Conservation (phyloP, 2,329 filamentous ascomycete genomes). For the Ceratocystis alfenasii region DNA sequence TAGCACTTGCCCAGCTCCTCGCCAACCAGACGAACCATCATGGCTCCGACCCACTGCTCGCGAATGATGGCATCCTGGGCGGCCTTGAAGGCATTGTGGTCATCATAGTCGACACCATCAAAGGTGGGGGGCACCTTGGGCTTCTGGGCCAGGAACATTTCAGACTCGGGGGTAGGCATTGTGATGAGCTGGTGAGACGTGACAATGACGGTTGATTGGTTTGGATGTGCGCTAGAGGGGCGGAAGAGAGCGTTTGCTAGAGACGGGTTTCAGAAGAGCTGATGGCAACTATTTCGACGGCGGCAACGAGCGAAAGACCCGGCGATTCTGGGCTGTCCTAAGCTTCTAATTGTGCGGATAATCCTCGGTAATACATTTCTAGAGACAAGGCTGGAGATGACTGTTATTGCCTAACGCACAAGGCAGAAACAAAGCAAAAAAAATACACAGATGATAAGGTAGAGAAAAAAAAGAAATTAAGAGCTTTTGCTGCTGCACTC, state of each 20-base stretch:
- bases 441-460: not conserved
- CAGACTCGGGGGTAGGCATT: conserved; percentile 78
- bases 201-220: not conserved
- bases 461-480: not conserved
- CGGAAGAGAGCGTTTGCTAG: not conserved
- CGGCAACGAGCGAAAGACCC: not conserved
- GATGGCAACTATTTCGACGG: conserved; percentile 1
- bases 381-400: not conserved
- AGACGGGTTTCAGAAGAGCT: not conserved
- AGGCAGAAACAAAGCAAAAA: conserved; percentile 1
- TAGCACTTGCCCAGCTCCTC: conserved; percentile 83
- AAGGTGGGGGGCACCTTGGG: conserved; percentile 71
- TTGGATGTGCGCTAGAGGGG: not conserved
- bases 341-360: not conserved
- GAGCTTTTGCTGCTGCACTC: not conserved
- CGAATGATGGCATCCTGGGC: conserved; percentile 72
- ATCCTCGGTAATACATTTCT: not conserved
- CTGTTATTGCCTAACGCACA: not conserved
- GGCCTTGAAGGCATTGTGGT: conserved; percentile 67
- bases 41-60: conserved; percentile 79
- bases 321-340: not conserved
- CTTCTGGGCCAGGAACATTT: conserved; percentile 71
- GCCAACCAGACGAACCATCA: conserved; percentile 74
- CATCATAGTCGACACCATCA: conserved; percentile 76
- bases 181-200: conserved; percentile 23